A percentile compares a stretch with the other conserved stretches of the same genome.
Conservation (phyloP, 2,329 filamentous ascomycete species). For the Fusarium brachygibbosum region DNA sequence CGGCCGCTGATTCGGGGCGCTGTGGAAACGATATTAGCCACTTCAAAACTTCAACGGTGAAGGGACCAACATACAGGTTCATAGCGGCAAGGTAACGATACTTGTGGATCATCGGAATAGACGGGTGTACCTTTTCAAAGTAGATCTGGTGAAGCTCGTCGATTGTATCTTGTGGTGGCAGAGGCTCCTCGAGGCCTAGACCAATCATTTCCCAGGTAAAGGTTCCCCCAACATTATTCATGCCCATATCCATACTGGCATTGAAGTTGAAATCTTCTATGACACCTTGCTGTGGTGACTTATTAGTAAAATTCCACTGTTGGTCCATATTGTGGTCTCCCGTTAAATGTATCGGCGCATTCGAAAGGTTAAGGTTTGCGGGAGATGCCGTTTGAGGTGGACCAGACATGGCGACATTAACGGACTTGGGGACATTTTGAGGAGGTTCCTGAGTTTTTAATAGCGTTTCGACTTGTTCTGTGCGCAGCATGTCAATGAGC, state of each 20-base stretch:
- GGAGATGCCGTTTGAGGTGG: constrained; percentile 51
- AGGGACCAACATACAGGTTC: constrained; percentile 72
- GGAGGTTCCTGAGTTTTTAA: constrained; percentile 81
- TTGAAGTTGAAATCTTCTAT: constrained; percentile 73
- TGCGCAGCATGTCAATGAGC: constrained; percentile 31
- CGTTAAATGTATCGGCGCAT: constrained; percentile 62
- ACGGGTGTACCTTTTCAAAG: constrained; percentile 91
- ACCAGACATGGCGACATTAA: constrained; percentile 47
- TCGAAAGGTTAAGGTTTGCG: constrained; percentile 54
- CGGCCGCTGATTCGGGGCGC: constrained; percentile 84
- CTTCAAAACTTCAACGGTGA: background rate
- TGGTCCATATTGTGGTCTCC: constrained; percentile 61
- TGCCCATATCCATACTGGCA: constrained; percentile 62
- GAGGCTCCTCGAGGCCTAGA: constrained; percentile 69
- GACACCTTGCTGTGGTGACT: constrained; percentile 64
- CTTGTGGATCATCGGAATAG: constrained; percentile 89
- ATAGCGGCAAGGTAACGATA: constrained; percentile 89
- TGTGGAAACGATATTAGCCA: constrained; percentile 49
- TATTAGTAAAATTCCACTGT: constrained; percentile 69
- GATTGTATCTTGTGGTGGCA: constrained; percentile 73
- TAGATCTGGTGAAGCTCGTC: constrained; percentile 92
- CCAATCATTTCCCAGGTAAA: constrained; percentile 85
- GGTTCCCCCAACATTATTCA: constrained; percentile 65
- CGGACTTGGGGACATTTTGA: constrained; percentile 50
- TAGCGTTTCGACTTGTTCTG: constrained; percentile 93